Conservation (phyloP, 2,329 filamentous ascomycete genomes). For the Colletotrichum incanum region DNA sequence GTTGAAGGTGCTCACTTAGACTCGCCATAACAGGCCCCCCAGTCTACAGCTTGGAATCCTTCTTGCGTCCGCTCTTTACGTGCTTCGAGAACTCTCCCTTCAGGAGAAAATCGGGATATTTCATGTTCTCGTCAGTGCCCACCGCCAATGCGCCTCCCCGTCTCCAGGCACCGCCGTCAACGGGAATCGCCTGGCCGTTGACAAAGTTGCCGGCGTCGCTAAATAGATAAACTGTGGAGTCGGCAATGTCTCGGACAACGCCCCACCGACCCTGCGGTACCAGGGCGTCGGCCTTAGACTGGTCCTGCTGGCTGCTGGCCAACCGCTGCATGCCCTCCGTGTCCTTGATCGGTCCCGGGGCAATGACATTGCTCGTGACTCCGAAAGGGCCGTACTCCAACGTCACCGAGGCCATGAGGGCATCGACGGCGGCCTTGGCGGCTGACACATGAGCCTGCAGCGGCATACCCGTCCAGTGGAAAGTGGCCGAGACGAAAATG, state of each 20-base stretch:
- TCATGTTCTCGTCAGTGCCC: constrained; percentile 63
- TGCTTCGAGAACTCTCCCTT: constrained; percentile 53
- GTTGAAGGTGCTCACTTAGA: neutral
- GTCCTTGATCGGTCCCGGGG: constrained; percentile 86
- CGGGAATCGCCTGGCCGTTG: constrained; percentile 86
- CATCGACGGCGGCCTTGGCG: constrained; percentile 92
- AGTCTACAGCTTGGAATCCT: constrained; percentile 57
- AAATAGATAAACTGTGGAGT: constrained; percentile 92
- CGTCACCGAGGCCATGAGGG: constrained; percentile 83
- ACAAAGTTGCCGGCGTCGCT: constrained; percentile 89
- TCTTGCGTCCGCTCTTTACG: constrained; percentile 54
- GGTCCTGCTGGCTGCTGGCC: constrained; percentile 57
- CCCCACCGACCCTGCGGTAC: constrained; percentile 86
- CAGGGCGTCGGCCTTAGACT: constrained; percentile 54
- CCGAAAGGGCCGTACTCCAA: constrained; percentile 93
- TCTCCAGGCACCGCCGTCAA: constrained; percentile 75
- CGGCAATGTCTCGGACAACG: constrained; percentile 88
- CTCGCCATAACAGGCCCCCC: neutral
- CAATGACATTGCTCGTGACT: constrained; percentile 89
- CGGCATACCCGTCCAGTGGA: constrained; percentile 90
- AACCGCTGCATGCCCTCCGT: constrained; percentile 86
- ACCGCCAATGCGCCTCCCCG: constrained; percentile 63
- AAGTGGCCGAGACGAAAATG: constrained; percentile 89
- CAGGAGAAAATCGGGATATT: constrained; percentile 68
- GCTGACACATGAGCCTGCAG: constrained; percentile 92